These are phyloP conservation scores for Tetrahymena borealis DNA, from an alignment of 73 alveolate genomes.

Conservation along the genomic window DNA sequence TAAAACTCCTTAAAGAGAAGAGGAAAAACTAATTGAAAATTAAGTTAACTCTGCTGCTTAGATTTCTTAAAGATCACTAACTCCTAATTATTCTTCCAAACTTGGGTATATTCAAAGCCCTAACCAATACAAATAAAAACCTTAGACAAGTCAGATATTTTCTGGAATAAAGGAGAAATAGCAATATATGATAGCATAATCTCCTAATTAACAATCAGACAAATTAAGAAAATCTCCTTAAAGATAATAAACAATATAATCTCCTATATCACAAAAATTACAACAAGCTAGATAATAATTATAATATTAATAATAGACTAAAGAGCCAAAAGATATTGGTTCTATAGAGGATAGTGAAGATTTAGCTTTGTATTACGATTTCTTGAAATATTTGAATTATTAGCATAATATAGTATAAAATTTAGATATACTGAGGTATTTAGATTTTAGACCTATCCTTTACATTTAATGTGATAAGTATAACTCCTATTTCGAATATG, in stretches of 20 bases:
- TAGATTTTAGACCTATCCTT: not conserved
- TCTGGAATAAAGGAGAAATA: too few species aligned
- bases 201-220: too few species aligned
- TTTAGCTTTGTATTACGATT: not conserved
- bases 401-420: not conserved
- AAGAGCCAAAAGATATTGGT: too few species aligned
- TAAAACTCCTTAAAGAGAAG: not conserved
- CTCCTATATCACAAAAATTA: too few species aligned
- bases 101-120: not conserved
- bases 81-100: not conserved
- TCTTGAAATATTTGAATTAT: not conserved
- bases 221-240: too few species aligned
- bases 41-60: not conserved
- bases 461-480: not conserved
- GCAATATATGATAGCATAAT: too few species aligned
- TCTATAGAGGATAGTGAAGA: not conserved
- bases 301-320: too few species aligned
- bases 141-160: too few species aligned
- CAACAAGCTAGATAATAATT: too few species aligned
- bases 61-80: not conserved
- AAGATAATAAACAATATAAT: too few species aligned
- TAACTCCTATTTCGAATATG: not conserved
- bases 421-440: not conserved
- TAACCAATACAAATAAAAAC: too few species aligned
- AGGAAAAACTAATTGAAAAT: not conserved